A percentile compares a stretch with the other conserved stretches of the same genome.
Conservation (phyloP, 208 protist genomes). For the Strigomonas galati region DNA sequence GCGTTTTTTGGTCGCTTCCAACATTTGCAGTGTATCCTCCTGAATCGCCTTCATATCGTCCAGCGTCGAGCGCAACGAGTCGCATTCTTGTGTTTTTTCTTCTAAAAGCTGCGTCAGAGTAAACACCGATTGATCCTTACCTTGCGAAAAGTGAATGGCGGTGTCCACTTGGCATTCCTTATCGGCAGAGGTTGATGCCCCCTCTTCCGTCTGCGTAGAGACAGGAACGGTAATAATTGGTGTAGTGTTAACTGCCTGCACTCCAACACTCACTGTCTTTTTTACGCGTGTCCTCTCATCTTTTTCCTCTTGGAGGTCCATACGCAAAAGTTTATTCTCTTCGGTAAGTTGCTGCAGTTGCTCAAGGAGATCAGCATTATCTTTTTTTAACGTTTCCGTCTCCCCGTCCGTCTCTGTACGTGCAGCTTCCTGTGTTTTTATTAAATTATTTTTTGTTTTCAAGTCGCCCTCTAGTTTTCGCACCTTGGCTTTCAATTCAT, state of each 20-base stretch:
- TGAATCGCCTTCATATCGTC: constrained; percentile 52
- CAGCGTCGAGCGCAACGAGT: constrained; percentile 49
- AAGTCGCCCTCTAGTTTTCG: constrained; percentile 48
- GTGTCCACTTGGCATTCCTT: constrained; percentile 43
- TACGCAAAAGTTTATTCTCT: not conserved
- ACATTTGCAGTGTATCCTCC: constrained; percentile 33
- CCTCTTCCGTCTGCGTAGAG: constrained; percentile 24
- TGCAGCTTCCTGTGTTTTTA: constrained; percentile 22
- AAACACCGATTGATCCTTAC: constrained; percentile 26
- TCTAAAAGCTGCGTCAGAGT: constrained; percentile 49
- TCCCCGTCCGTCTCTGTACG: constrained; percentile 15
- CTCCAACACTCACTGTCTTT: not conserved
- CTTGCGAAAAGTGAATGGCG: not conserved
- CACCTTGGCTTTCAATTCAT: constrained; percentile 44
- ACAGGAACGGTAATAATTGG: constrained; percentile 6
- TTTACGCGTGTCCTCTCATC: not conserved
- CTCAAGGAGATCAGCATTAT: not conserved
- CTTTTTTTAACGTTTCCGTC: constrained; percentile 13
- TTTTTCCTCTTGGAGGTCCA: not conserved
- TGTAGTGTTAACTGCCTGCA: not conserved
- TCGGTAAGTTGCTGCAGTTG: not conserved
- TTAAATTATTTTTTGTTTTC: constrained; percentile 37
- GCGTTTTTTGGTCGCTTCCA: constrained; percentile 41
- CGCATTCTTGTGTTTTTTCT: constrained; percentile 62
- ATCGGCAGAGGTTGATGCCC: constrained; percentile 10